Evolutionary conservation across 2,329 filamentous ascomycete species (phyloP).

Genomic region (Immersiporthe knoxdaviesiana): DNA sequence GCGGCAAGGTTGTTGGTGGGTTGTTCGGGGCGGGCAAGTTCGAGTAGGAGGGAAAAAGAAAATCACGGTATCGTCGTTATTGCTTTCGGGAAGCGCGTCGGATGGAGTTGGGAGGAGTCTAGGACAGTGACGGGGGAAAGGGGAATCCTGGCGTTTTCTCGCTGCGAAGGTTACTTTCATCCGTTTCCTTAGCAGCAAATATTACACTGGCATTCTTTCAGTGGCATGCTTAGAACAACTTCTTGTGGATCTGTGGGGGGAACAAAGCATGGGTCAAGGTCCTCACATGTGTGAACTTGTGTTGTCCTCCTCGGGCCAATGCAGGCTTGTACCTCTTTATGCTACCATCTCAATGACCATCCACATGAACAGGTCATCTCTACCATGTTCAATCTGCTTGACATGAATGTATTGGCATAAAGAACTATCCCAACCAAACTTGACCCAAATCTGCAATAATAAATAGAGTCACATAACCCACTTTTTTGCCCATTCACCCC

Average conservation of each 20-base stretch:
- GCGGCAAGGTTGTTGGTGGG: constrained; percentile 60
- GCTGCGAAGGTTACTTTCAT: not conserved
- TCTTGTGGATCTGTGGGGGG: too few relatives aligned
- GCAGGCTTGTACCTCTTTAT: not conserved
- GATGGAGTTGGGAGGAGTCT: not conserved
- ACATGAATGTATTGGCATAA: not conserved
- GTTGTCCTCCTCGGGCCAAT: not conserved
- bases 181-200: not conserved
- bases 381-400: not conserved
- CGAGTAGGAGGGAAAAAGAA: constrained; percentile 42
- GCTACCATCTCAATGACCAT: not conserved
- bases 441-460: not conserved
- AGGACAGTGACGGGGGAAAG: not conserved
- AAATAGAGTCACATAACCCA: too few relatives aligned
- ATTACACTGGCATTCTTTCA: not conserved
- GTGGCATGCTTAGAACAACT: not conserved
- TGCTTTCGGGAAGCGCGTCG: constrained; percentile 1
- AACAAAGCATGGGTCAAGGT: not conserved
- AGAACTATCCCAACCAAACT: not conserved
- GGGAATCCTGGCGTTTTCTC: not conserved
- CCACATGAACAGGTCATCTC: not conserved
- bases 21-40: constrained; percentile 61
- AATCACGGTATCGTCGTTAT: not conserved
- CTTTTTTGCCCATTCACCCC: too few relatives aligned
- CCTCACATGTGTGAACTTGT: not conserved